Conservation (phyloP, 257 asterid species). For the Mitragyna speciosa region DNA sequence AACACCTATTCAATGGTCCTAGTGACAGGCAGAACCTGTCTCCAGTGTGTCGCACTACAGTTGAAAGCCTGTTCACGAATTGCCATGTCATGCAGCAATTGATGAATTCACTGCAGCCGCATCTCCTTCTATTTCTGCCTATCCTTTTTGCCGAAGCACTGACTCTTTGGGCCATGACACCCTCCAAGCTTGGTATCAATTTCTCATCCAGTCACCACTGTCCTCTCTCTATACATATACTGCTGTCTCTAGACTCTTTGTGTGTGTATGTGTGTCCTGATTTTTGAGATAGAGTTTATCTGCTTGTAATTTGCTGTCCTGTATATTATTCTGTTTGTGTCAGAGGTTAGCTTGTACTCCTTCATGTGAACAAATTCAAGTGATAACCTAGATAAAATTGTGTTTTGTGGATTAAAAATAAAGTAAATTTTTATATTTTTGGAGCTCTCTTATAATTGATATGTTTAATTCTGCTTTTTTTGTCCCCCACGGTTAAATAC, state of each 20-base stretch:
- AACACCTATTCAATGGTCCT: not conserved
- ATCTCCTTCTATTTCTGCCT: not conserved
- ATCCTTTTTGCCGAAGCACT: not conserved
- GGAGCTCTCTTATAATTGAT: not conserved
- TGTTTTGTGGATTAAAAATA: not conserved
- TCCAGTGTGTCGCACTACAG: not conserved
- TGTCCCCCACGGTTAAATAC: not conserved
- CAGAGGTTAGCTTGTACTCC: not conserved
- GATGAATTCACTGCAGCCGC: not conserved
- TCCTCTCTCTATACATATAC: not conserved
- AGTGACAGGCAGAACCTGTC: not conserved
- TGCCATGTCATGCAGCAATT: not conserved
- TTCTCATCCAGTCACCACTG: not conserved
- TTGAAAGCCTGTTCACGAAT: not conserved
- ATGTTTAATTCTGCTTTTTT: not conserved
- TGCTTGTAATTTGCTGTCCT: not conserved
- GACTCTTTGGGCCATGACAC: not conserved
- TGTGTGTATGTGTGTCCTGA: not conserved
- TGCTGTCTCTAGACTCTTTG: not conserved
- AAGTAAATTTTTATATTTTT: not conserved
- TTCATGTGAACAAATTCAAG: not conserved
- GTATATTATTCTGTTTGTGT: not conserved
- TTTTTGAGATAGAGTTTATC: not conserved
- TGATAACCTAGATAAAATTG: not conserved
- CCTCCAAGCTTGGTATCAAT: not conserved